Evolutionary conservation across 305 asterid species (phyloP), one percentile per base, ranked within the genome.

Genomic region (Fraxinus nigra): DNA sequence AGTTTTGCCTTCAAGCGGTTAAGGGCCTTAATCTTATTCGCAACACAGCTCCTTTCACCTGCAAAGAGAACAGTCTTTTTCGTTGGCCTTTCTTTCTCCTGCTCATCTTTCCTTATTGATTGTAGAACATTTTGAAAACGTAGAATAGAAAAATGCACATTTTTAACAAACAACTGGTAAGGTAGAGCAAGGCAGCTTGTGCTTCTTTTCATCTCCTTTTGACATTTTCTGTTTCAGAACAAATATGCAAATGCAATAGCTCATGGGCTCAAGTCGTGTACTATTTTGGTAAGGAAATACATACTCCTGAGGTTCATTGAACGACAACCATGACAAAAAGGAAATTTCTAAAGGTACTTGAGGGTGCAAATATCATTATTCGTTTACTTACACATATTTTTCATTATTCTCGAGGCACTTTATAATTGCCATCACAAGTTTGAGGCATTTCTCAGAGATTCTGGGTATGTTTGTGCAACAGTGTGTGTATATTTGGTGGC

Each of bases 1-100:
- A 94, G 95, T 56, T 88, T 94, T 43, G 97, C 93, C 85, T 92
- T 94, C 54, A 94, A 83, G 26, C 96, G 95, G 84, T 94, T 90
- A 14, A 94, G 87, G 35, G 97, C 97, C 87, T 90, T 94, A 13
- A 90, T 86, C 89, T 92, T 91, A 89, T 94, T 94, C 3, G 97
- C 97, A 81, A 94, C 91, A 14, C 79, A 85, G 82, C 91, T 94
- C 88, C 97, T 90, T 87, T 94, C 98, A 80, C 97, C 98, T 92
- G 46, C 30, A 79, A 81, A 75, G 13, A 46, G 79, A 69, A 70
- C 56, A 59, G 75, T 48, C n/a, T 13, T 69, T 69, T 69, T 69
- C 75, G 34, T 30, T 69, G 75, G 38, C 75, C 75, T 30, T 67
- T 30, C 20, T 69, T 30, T 69, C 38, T 30, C 40, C 20, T 4